phyloP scores from a whole-genome alignment of 495 filamentous ascomycete species.

The Penicillium macrosclerotiorum region DNA sequence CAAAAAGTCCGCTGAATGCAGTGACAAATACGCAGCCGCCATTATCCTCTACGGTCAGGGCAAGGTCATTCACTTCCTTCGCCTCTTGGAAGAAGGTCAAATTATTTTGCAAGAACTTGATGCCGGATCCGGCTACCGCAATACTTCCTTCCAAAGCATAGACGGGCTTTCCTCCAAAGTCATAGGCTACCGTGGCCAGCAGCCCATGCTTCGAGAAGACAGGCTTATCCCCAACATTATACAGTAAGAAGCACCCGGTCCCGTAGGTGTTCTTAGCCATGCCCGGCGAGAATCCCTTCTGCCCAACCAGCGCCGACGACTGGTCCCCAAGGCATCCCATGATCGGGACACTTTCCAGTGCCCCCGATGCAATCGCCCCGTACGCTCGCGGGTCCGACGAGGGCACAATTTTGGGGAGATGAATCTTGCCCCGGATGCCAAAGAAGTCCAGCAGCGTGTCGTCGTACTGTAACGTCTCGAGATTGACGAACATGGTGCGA shows the following conservation, averaged over 20 bases:
- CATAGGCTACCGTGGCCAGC: constrained; percentile 75
- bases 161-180: constrained; percentile 73
- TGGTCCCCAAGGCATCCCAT: constrained; percentile 91
- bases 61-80: constrained; percentile 75
- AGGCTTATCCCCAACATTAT: constrained; percentile 87
- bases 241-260: constrained; percentile 91
- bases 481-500: constrained; percentile 94
- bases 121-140: constrained; percentile 85
- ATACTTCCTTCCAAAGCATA: constrained; percentile 94
- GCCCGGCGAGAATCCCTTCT: constrained; percentile 84
- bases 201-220: constrained; percentile 91
- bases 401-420: constrained; percentile 80
- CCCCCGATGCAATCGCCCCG: constrained; percentile 62
- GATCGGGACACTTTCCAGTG: constrained; percentile 69
- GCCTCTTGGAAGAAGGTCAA: constrained; percentile 74
- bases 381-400: constrained; percentile 77
- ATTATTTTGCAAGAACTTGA: constrained; percentile 90
- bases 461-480: constrained; percentile 82
- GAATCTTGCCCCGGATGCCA: constrained; percentile 65
- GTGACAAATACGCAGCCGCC: constrained; percentile 95
- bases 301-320: constrained; percentile 88
- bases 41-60: constrained; percentile 76
- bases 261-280: constrained; percentile 97
- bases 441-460: constrained; percentile 81
- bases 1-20: constrained; percentile 92